These are phyloP conservation scores for Eucalyptus marginata DNA, from an alignment of 345 rosid genomes.

Conservation along the genomic window DNA sequence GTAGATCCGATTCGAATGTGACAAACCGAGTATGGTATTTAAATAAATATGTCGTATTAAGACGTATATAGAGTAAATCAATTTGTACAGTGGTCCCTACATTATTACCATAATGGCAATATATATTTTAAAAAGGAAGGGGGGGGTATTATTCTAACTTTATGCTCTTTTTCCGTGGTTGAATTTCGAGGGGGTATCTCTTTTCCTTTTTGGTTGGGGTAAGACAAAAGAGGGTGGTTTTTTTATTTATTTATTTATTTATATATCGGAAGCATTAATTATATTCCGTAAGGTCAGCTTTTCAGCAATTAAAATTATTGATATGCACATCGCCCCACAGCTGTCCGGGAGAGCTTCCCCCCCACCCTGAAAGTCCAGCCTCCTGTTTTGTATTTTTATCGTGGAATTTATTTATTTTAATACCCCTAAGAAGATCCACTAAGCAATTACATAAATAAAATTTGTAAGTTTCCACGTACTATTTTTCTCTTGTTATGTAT, in stretches of 20 bases:
- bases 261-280: neutral
- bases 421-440: neutral
- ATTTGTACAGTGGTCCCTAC: neutral
- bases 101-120: neutral
- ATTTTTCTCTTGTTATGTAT: neutral
- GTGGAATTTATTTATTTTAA: neutral
- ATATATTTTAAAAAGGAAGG: neutral
- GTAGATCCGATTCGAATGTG: rapidly evolving
- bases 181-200: neutral
- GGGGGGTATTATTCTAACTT: neutral
- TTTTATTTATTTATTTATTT: neutral
- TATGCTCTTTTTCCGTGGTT: neutral
- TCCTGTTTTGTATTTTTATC: neutral
- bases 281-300: neutral
- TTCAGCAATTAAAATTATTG: neutral
- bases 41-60: neutral
- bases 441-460: neutral
- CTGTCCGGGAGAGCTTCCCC: neutral
- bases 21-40: neutral
- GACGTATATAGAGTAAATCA: neutral
- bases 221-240: neutral
- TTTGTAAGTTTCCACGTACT: neutral
- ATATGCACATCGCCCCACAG: neutral
- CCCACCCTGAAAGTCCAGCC: neutral
- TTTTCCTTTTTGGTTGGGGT: neutral